A percentile compares a stretch with the other conserved stretches of the same genome.
phyloP scores from a whole-genome alignment of 2,329 filamentous ascomycete species.

The Arthrobotrys musiformis region DNA sequence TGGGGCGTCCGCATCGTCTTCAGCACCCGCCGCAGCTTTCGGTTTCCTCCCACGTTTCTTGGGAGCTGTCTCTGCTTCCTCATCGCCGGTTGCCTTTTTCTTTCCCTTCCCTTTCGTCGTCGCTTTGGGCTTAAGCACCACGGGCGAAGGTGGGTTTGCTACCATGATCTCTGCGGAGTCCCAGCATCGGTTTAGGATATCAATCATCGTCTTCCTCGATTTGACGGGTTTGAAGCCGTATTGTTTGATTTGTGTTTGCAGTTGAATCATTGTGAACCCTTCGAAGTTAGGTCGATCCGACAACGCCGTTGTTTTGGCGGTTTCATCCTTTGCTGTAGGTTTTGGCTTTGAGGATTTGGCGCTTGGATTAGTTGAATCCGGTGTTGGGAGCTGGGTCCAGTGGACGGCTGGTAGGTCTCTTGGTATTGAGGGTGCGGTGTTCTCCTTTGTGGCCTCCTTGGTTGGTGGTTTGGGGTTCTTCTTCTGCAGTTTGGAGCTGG shows the following conservation, averaged over 20 bases:
- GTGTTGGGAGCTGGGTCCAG: constrained; percentile 18
- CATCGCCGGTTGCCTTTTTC: background rate
- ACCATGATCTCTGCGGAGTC: constrained; percentile 31
- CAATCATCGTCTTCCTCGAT: constrained; percentile 50
- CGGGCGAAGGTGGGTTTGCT: constrained; percentile 3
- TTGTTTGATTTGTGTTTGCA: constrained; percentile 39
- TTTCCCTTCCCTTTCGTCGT: constrained; percentile 17
- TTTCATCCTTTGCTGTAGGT: background rate
- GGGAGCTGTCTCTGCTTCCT: background rate
- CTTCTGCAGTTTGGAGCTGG: background rate
- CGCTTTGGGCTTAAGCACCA: background rate
- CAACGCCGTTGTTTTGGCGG: background rate
- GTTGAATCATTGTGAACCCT: constrained; percentile 42
- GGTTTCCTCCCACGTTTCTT: constrained; percentile 47
- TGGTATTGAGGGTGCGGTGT: background rate
- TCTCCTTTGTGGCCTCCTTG: background rate
- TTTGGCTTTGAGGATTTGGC: background rate
- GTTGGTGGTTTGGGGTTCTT: background rate
- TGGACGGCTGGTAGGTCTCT: constrained; percentile 5
- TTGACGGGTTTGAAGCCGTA: constrained; percentile 53
- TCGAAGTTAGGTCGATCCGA: constrained; percentile 47
- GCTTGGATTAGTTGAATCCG: background rate
- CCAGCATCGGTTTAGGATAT: constrained; percentile 49
- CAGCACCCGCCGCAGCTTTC: background rate
- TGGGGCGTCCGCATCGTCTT: constrained; percentile 4